Conservation (phyloP, 1,284 basidiomycete genomes). For the Ustilago curta region DNA sequence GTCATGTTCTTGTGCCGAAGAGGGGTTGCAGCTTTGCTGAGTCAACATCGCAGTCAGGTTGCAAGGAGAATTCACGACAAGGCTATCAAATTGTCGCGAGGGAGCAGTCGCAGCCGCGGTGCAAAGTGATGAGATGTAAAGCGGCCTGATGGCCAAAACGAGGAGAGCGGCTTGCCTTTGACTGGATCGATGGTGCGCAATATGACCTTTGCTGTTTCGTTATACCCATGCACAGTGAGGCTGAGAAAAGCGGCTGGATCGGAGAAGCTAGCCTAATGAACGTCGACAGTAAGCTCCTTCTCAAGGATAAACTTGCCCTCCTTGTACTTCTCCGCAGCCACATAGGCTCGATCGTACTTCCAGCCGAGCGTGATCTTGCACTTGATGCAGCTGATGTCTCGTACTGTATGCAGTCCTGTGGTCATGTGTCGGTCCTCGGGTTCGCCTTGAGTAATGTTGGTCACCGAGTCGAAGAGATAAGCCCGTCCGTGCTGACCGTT, state of each 20-base stretch:
- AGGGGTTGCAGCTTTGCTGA: too few relatives aligned
- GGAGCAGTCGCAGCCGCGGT: neutral
- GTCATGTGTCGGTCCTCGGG: constrained; percentile 94
- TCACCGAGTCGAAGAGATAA: constrained; percentile 90
- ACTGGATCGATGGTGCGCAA: neutral
- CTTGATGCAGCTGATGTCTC: constrained; percentile 92
- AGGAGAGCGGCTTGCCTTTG: neutral
- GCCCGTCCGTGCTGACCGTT: constrained; percentile 91
- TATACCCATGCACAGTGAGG: too few relatives aligned
- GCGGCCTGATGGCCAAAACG: neutral
- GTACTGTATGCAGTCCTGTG: constrained; percentile 93
- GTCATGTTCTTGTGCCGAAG: too few relatives aligned
- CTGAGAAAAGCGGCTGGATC: neutral
- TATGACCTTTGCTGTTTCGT: neutral
- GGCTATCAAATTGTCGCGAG: too few relatives aligned
- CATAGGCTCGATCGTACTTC: constrained; percentile 97
- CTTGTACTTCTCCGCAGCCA: constrained; percentile 92
- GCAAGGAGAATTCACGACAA: too few relatives aligned
- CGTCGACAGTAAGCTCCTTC: constrained; percentile 71
- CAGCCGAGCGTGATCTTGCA: constrained; percentile 88
- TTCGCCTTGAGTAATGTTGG: constrained; percentile 88
- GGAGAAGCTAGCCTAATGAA: constrained; percentile 22
- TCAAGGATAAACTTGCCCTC: constrained; percentile 98
- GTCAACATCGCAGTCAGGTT: too few relatives aligned
- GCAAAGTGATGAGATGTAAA: too few relatives aligned